phyloP scores from a whole-genome alignment of 495 filamentous ascomycete genomes.

The Astrocystis sublimbata region DNA sequence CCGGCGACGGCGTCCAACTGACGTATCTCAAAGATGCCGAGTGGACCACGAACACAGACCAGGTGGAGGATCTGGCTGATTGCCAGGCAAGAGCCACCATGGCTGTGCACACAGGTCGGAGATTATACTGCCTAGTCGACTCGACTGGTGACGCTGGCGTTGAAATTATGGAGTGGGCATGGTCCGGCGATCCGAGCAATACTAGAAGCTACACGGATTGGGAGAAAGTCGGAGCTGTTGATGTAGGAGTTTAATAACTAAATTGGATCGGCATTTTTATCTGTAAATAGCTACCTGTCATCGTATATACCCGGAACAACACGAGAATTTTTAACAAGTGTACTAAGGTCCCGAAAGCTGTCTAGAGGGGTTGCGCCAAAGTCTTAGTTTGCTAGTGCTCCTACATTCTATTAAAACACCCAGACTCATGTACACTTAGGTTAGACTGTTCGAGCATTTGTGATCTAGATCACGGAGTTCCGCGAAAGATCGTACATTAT shows the following conservation, averaged over 20 bases:
- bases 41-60: conserved; percentile 16
- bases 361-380: too few relatives aligned
- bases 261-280: background rate
- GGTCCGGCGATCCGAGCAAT: conserved; percentile 27
- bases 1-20: conserved; percentile 26
- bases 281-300: background rate
- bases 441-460: too few relatives aligned
- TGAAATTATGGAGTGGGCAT: conserved; percentile 30
- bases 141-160: conserved; percentile 5
- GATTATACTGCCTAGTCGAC: conserved; percentile 29
- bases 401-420: background rate
- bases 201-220: conserved; percentile 25
- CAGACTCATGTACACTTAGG: background rate
- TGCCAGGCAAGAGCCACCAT: conserved; percentile 23
- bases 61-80: conserved; percentile 19
- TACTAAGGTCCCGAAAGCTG: too few relatives aligned
- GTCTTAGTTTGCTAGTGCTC: too few relatives aligned
- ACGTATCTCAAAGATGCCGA: conserved; percentile 24
- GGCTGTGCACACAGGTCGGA: conserved; percentile 22
- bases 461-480: background rate
- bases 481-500: background rate
- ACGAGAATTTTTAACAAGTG: too few relatives aligned
- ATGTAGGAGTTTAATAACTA: conserved; percentile 16
- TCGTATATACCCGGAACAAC: background rate
- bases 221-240: conserved; percentile 24